Evolutionary conservation across 2,329 filamentous ascomycete genomes (phyloP).

Genomic region (Fusarium irregulare): DNA sequence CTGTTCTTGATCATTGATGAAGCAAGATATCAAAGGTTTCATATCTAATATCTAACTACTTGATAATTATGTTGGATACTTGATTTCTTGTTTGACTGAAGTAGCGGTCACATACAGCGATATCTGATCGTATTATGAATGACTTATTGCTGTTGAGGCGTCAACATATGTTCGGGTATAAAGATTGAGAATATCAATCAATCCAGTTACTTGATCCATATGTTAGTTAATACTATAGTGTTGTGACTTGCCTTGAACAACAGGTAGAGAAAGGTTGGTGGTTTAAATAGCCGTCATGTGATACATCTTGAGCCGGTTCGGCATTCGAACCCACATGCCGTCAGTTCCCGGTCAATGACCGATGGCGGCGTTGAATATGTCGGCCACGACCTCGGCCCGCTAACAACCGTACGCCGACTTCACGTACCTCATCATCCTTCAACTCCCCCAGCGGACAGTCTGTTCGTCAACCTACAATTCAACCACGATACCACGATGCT

Average conservation of each 20-base stretch:
- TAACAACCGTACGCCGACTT: slow-evolving; percentile 50
- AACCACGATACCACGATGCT: slow-evolving; percentile 47
- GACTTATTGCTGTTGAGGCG: not conserved
- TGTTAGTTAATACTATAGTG: not conserved
- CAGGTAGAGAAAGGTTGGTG: not conserved
- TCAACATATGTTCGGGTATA: not conserved
- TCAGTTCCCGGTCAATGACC: slow-evolving; percentile 43
- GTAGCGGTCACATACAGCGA: not conserved
- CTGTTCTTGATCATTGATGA: not conserved
- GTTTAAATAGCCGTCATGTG: slow-evolving; percentile 22
- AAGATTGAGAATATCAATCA: not conserved
- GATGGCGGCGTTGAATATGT: slow-evolving; percentile 44
- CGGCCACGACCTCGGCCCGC: slow-evolving; percentile 53
- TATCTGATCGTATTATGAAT: not conserved
- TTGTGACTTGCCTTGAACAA: not conserved
- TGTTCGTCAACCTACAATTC: slow-evolving; percentile 26
- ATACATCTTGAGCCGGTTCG: slow-evolving; percentile 33
- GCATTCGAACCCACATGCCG: slow-evolving; percentile 36
- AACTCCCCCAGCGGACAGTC: slow-evolving; percentile 26
- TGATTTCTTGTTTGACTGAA: not conserved
- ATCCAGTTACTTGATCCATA: not conserved
- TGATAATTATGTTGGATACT: not conserved
- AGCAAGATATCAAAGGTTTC: not conserved
- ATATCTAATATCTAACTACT: not conserved
- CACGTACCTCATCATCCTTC: slow-evolving; percentile 16